A percentile compares a stretch with the other conserved stretches of the same genome.
Evolutionary conservation across 2,329 filamentous ascomycete genomes (phyloP).

Genomic region (Tolypocladium inflatum): DNA sequence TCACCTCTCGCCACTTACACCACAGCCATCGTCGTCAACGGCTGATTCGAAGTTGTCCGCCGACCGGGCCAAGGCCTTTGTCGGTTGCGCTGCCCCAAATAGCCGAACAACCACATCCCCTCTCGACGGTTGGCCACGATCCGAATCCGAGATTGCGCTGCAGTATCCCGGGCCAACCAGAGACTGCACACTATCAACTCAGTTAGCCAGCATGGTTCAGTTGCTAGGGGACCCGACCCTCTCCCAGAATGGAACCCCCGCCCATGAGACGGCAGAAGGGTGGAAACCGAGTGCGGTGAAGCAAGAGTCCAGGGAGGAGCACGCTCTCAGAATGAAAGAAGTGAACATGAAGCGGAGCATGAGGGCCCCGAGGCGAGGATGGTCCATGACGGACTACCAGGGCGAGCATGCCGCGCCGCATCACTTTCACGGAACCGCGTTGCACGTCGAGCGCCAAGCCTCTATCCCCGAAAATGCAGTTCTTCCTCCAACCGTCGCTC

Average conservation of each 20-base stretch:
- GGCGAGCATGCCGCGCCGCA: constrained; percentile 16
- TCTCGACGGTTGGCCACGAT: not conserved
- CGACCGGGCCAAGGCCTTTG: not conserved
- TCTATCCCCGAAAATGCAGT: constrained; percentile 25
- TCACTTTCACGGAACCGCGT: constrained; percentile 9
- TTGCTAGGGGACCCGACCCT: constrained; percentile 17
- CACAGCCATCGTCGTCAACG: not conserved
- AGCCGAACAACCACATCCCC: not conserved
- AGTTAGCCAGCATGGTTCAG: constrained; percentile 20
- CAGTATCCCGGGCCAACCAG: not conserved
- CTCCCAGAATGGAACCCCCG: constrained; percentile 13
- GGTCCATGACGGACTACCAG: constrained; percentile 36
- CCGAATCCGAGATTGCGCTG: not conserved
- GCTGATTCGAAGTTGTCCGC: not conserved
- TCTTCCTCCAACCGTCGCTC: constrained; percentile 7
- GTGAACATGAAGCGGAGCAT: constrained; percentile 23
- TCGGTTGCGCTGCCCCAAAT: not conserved
- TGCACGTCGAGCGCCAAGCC: constrained; percentile 16
- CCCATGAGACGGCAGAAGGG: constrained; percentile 12
- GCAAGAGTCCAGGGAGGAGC: constrained; percentile 28
- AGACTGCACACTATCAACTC: not conserved
- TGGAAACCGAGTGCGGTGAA: constrained; percentile 6
- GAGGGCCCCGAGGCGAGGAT: constrained; percentile 33
- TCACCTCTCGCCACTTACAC: not conserved
- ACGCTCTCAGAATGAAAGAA: constrained; percentile 27